Percentiles rank a stretch among this genome's conserved stretches.
phyloP scores from a whole-genome alignment of 1,284 basidiomycete genomes.

The Austropuccinia psidii region DNA sequence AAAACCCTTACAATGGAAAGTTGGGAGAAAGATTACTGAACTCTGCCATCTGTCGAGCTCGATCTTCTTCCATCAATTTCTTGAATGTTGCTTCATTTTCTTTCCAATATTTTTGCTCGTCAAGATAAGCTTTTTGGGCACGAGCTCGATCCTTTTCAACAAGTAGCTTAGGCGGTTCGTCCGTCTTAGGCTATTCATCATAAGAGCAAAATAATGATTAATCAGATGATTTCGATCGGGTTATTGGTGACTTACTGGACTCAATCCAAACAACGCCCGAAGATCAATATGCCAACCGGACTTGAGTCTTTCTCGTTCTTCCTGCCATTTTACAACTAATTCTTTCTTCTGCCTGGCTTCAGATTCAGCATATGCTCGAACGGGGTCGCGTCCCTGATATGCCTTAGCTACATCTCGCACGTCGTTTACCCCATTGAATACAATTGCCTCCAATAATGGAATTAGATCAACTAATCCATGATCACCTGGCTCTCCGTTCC shows the following conservation, averaged over 20 bases:
- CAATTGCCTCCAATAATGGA: constrained; percentile 78
- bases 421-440: constrained; percentile 54
- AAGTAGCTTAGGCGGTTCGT: constrained; percentile 56
- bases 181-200: constrained; percentile 51
- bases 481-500: constrained; percentile 74
- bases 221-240: not conserved
- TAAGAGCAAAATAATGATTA: too few species aligned
- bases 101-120: constrained; percentile 79
- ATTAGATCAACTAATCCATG: constrained; percentile 79
- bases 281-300: not conserved
- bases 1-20: not conserved
- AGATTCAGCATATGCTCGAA: constrained; percentile 76
- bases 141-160: constrained; percentile 82
- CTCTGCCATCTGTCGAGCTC: constrained; percentile 61
- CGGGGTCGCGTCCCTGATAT: constrained; percentile 80
- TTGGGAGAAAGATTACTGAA: constrained; percentile 45
- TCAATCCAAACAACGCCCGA: constrained; percentile 25
- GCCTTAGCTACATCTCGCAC: constrained; percentile 76
- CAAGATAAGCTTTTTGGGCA: constrained; percentile 71
- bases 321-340: constrained; percentile 75
- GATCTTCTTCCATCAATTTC: constrained; percentile 68
- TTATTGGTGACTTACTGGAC: constrained; percentile 4
- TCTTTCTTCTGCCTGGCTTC: constrained; percentile 70
- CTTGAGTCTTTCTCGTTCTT: constrained; percentile 52
- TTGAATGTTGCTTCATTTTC: constrained; percentile 75